These are phyloP conservation scores for Neurospora sp. DNA, from an alignment of 495 filamentous ascomycete genomes.

Conservation along the genomic window DNA sequence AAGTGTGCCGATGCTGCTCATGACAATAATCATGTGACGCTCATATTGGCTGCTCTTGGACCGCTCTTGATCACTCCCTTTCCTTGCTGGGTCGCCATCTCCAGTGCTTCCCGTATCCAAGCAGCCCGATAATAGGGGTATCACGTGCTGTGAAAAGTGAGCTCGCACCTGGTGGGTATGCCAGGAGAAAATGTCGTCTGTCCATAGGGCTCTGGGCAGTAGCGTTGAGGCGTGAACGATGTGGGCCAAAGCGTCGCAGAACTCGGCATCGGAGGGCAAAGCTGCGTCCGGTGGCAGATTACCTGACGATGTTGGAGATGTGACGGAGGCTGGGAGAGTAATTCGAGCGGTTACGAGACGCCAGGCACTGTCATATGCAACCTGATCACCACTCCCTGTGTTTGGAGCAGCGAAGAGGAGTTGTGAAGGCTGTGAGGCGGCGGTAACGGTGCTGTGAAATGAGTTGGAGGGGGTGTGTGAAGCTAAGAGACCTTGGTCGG, in stretches of 20 bases:
- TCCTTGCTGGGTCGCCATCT: background rate
- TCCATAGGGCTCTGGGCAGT: conserved; percentile 34
- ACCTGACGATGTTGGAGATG: conserved; percentile 33
- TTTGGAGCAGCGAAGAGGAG: conserved; percentile 17
- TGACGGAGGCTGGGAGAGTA: conserved; percentile 40
- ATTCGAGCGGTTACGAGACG: conserved; percentile 55
- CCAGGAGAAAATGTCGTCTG: conserved; percentile 42
- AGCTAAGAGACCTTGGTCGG: background rate
- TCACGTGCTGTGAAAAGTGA: conserved; percentile 41
- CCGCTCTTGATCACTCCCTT: background rate
- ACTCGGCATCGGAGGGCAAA: conserved; percentile 18
- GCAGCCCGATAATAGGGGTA: conserved; percentile 35
- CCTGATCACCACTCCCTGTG: conserved; percentile 38
- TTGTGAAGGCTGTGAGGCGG: conserved; percentile 4
- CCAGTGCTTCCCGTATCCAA: conserved; percentile 10
- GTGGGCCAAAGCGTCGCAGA: conserved; percentile 33
- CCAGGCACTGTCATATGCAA: conserved; percentile 60
- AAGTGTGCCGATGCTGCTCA: conserved; percentile 38
- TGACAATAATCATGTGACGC: conserved; percentile 30
- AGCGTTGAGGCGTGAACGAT: conserved; percentile 27
- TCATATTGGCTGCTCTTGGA: conserved; percentile 15
- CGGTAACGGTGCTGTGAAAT: conserved; percentile 7
- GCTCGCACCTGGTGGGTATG: conserved; percentile 40
- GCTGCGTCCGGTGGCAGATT: conserved; percentile 31
- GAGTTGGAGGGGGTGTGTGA: conserved; percentile 2